These are phyloP conservation scores for Tolypocladium pustulatum DNA, from an alignment of 2,329 filamentous ascomycete genomes.

Conservation along the genomic window DNA sequence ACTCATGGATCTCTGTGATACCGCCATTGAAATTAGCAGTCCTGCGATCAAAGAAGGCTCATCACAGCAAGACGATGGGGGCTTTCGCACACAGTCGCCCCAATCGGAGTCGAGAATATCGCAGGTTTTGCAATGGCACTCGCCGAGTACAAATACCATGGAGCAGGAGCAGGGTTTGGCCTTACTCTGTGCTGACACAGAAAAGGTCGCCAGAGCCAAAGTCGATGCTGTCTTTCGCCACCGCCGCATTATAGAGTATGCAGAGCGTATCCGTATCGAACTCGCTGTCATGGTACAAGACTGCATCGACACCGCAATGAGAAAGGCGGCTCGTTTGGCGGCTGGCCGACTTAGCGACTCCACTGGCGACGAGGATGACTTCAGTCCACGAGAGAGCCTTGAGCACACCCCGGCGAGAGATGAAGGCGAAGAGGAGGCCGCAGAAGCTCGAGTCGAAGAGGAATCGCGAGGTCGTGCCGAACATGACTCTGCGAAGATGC, in stretches of 20 bases:
- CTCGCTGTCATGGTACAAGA: conserved; percentile 89
- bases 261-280: conserved; percentile 88
- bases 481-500: conserved; percentile 4
- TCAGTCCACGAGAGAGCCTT: conserved; percentile 12
- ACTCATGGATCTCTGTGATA: conserved; percentile 90
- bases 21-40: conserved; percentile 86
- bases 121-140: conserved; percentile 94
- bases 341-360: conserved; percentile 78
- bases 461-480: conserved; percentile 7
- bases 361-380: conserved; percentile 47
- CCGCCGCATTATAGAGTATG: conserved; percentile 87
- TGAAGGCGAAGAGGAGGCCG: conserved; percentile 18
- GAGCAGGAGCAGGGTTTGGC: conserved; percentile 90
- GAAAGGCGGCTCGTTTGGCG: conserved; percentile 80
- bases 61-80: conserved; percentile 50
- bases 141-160: conserved; percentile 78
- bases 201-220: conserved; percentile 73
- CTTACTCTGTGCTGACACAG: conserved; percentile 80
- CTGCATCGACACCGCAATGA: conserved; percentile 85
- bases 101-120: conserved; percentile 92
- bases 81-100: conserved; percentile 86
- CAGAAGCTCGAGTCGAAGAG: conserved; percentile 17
- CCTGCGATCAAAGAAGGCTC: conserved; percentile 82
- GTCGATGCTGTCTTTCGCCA: conserved; percentile 90
- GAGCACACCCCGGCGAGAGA: conserved; percentile 3